Conservation (phyloP, 1,284 basidiomycete genomes). For the Marasmius sp. region DNA sequence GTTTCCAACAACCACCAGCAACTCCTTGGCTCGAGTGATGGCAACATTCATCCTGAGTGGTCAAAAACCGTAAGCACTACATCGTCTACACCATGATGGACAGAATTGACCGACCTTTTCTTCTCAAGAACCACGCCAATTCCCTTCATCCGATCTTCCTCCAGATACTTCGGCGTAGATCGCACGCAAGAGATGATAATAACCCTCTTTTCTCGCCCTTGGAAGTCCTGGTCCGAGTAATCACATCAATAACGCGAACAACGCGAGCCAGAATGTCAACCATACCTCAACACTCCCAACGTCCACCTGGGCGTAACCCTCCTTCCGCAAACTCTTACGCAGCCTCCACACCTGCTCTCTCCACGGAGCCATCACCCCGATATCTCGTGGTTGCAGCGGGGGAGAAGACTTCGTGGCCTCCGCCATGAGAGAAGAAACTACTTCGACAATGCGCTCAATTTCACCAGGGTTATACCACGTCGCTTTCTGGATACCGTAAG, state of each 20-base stretch:
- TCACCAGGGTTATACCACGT: conserved; percentile 49
- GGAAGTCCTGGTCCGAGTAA: conserved; percentile 35
- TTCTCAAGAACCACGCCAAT: conserved; percentile 42
- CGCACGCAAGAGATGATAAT: conserved; percentile 48
- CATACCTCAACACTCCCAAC: conserved; percentile 46
- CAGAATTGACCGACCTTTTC: conserved; percentile 33
- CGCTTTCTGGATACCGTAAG: conserved; percentile 28
- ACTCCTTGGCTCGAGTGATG: conserved; percentile 46
- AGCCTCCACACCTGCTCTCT: conserved; percentile 49
- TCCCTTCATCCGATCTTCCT: conserved; percentile 41
- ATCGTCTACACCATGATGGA: background rate
- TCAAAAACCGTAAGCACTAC: background rate
- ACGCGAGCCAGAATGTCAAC: conserved; percentile 9
- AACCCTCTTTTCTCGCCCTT: conserved; percentile 45
- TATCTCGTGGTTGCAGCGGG: conserved; percentile 35
- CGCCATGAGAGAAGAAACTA: conserved; percentile 34
- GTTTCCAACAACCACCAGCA: conserved; percentile 45
- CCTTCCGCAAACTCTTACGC: conserved; percentile 39
- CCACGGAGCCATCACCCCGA: conserved; percentile 49
- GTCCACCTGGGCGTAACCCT: conserved; percentile 38
- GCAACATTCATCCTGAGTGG: conserved; percentile 45
- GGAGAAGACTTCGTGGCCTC: conserved; percentile 34
- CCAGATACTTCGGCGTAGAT: conserved; percentile 40
- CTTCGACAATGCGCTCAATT: conserved; percentile 35
- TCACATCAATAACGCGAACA: background rate